Conservation (phyloP, 2,329 filamentous ascomycete genomes). For the Thelonectria rubi region DNA sequence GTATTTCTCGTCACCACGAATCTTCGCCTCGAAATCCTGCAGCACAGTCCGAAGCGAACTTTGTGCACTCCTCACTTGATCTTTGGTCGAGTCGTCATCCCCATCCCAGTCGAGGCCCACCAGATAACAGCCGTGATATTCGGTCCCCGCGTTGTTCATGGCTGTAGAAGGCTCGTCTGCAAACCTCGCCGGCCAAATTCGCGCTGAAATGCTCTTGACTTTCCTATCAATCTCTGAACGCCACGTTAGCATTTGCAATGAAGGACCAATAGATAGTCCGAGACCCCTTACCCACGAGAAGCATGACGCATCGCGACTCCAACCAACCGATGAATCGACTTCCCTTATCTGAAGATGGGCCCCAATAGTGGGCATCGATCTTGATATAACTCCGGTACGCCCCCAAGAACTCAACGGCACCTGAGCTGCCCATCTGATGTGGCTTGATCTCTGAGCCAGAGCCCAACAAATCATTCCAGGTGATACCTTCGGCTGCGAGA, state of each 20-base stretch:
- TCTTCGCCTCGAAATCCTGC: slow-evolving; percentile 58
- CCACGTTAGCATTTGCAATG: slow-evolving; percentile 15
- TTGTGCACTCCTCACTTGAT: slow-evolving; percentile 54
- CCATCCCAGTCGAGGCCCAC: slow-evolving; percentile 61
- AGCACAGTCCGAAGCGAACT: slow-evolving; percentile 56
- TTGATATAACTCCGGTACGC: slow-evolving; percentile 65
- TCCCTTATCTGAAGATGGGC: slow-evolving; percentile 62
- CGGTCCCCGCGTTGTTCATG: slow-evolving; percentile 45
- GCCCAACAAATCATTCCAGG: slow-evolving; percentile 56
- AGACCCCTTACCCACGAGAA: slow-evolving; percentile 62
- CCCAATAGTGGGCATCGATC: slow-evolving; percentile 73
- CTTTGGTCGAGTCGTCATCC: slow-evolving; percentile 43
- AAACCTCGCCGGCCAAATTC: slow-evolving; percentile 72
- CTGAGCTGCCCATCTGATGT: slow-evolving; percentile 26
- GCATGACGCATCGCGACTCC: slow-evolving; percentile 65
- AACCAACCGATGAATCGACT: slow-evolving; percentile 69
- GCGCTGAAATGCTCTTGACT: slow-evolving; percentile 59
- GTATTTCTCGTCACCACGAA: slow-evolving; percentile 56
- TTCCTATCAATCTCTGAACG: slow-evolving; percentile 63
- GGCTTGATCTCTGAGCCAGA: not conserved
- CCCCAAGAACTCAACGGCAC: slow-evolving; percentile 58
- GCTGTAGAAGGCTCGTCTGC: slow-evolving; percentile 45
- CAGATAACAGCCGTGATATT: slow-evolving; percentile 70
- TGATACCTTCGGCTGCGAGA: slow-evolving; percentile 48
- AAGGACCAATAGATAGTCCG: not conserved